These are phyloP conservation scores for Diphasiastrum complanatum DNA, from an alignment of 83 land plant genomes.

Conservation along the genomic window DNA sequence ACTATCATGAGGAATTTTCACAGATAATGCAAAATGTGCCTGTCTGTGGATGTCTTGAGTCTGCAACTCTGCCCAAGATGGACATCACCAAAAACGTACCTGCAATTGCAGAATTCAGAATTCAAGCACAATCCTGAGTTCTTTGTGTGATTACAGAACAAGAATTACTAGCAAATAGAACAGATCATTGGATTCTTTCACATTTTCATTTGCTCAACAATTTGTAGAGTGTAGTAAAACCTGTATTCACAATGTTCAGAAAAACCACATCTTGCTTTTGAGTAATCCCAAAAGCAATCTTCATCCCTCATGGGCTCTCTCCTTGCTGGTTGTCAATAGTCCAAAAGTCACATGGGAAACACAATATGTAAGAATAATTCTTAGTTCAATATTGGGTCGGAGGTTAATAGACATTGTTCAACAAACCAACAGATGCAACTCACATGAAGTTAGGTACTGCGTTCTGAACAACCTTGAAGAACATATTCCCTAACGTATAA, in stretches of 20 bases:
- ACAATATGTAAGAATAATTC: neutral
- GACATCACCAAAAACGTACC: slow-evolving; percentile 95
- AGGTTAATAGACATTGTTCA: neutral
- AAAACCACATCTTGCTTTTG: slow-evolving; percentile 93
- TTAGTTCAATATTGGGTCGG: neutral
- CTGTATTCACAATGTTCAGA: slow-evolving; percentile 98
- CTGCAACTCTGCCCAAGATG: slow-evolving; percentile 97
- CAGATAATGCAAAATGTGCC: slow-evolving; percentile 51
- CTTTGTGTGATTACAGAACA: neutral
- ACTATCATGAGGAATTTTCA: no score
- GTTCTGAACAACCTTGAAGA: no score
- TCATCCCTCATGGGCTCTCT: slow-evolving; percentile 95
- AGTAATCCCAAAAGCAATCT: slow-evolving; percentile 98
- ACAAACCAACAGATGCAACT: no score
- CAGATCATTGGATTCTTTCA: neutral
- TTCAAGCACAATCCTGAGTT: neutral
- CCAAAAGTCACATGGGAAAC: no score
- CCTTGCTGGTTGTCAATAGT: slow-evolving; percentile 59
- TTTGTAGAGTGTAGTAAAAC: no score
- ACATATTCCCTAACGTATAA: no score
- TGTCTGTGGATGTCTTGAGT: slow-evolving; percentile 48
- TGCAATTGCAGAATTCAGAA: slow-evolving; percentile 40
- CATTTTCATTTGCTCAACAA: neutral
- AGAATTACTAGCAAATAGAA: neutral
- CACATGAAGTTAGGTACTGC: no score